Evolutionary conservation across 2,329 filamentous ascomycete genomes (phyloP).

Genomic region (Plenodomus lindquistii): DNA sequence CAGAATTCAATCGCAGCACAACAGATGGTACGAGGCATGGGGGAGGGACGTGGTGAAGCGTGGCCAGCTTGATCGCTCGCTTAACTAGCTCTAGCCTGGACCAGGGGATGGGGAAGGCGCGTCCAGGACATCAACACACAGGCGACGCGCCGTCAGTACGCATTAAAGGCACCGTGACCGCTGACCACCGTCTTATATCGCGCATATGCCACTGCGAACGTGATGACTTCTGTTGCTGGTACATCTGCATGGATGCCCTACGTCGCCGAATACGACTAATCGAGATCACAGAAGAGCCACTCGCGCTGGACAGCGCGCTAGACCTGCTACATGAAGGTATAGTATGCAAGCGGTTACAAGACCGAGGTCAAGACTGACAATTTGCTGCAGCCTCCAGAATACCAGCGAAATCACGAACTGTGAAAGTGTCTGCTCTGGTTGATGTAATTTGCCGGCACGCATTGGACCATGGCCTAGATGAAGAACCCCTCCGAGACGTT

Average conservation of each 20-base stretch:
- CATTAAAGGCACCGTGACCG: conserved; percentile 15
- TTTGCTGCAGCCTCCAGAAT: conserved; percentile 38
- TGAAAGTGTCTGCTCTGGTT: conserved; percentile 65
- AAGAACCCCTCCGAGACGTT: conserved; percentile 63
- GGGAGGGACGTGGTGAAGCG: background rate
- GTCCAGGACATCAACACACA: conserved; percentile 30
- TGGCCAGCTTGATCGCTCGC: conserved; percentile 12
- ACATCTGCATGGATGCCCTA: conserved; percentile 13
- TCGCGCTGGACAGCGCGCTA: conserved; percentile 40
- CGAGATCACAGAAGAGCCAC: conserved; percentile 31
- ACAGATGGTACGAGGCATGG: background rate
- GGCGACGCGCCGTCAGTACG: conserved; percentile 22
- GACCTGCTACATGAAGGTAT: conserved; percentile 41
- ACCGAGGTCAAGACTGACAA: conserved; percentile 25
- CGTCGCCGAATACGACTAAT: conserved; percentile 23
- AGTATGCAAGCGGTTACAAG: conserved; percentile 22
- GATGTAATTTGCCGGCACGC: conserved; percentile 65
- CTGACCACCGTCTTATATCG: conserved; percentile 27
- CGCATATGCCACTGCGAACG: conserved; percentile 25
- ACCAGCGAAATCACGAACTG: conserved; percentile 67
- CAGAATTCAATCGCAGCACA: conserved; percentile 5
- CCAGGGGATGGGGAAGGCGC: conserved; percentile 27
- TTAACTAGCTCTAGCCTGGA: conserved; percentile 27
- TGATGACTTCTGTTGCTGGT: conserved; percentile 40
- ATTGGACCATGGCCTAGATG: conserved; percentile 70